These are phyloP conservation scores for Dacryopinax primogenitus DNA, from an alignment of 768 basidiomycete species.

Conservation along the genomic window DNA sequence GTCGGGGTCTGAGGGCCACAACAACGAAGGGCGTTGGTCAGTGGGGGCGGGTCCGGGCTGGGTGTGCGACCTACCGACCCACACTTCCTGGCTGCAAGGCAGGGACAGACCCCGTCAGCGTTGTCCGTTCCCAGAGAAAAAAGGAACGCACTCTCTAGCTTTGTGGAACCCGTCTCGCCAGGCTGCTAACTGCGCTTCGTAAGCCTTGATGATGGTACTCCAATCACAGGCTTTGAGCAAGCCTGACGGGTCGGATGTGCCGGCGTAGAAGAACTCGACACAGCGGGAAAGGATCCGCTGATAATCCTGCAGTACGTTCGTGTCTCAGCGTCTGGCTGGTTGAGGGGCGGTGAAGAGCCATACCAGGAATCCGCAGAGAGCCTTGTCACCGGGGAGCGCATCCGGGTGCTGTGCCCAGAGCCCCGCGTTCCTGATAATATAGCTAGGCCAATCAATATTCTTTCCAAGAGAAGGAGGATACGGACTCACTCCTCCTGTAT, in stretches of 20 bases:
- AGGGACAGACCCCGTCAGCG: neutral
- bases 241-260: conserved; percentile 64
- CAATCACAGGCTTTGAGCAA: conserved; percentile 78
- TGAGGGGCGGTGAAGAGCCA: too few species aligned
- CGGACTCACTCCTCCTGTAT: conserved; percentile 79
- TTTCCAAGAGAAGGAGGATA: neutral
- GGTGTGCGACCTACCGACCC: neutral
- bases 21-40: neutral
- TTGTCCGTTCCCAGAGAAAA: neutral
- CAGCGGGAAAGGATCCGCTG: conserved; percentile 82
- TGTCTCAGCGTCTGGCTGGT: too few species aligned
- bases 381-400: conserved; percentile 51
- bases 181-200: conserved; percentile 61
- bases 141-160: conserved; percentile 8
- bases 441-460: conserved; percentile 33
- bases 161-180: conserved; percentile 44
- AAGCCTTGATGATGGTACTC: conserved; percentile 65
- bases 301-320: conserved; percentile 49
- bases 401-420: conserved; percentile 60
- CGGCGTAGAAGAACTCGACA: conserved; percentile 71
- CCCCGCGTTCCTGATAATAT: conserved; percentile 69
- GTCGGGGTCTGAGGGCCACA: conserved; percentile 15
- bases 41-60: neutral
- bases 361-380: conserved; percentile 69
- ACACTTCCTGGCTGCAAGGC: neutral